These are phyloP conservation scores for Hepatocystis sp. DNA, from an alignment of 169 alveolate genomes.

Conservation along the genomic window DNA sequence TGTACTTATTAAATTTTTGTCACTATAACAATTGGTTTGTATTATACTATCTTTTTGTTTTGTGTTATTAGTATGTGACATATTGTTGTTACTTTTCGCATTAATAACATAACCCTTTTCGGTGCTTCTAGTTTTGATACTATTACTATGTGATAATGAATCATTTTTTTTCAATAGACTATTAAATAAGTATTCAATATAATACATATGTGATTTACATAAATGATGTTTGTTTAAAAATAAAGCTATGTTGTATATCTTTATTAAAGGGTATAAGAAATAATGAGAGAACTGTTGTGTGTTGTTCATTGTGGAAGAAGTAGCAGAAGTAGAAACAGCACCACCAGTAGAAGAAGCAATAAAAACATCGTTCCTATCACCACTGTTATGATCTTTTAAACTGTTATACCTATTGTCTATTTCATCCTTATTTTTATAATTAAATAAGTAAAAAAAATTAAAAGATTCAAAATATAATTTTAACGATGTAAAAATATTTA, in stretches of 20 bases:
- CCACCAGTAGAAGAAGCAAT: too few relatives aligned
- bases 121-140: background rate
- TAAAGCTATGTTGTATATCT: constrained; percentile 44
- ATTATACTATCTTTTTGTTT: too few relatives aligned
- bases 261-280: constrained; percentile 43
- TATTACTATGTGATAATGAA: constrained; percentile 47
- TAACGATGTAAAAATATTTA: constrained; percentile 53
- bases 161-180: too few relatives aligned
- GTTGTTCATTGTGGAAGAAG: too few relatives aligned
- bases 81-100: background rate
- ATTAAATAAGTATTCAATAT: constrained; percentile 45
- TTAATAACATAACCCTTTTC: background rate
- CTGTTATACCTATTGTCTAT: background rate
- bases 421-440: constrained; percentile 5
- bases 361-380: too few relatives aligned
- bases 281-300: constrained; percentile 74
- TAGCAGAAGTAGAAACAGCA: too few relatives aligned
- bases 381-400: too few relatives aligned
- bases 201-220: constrained; percentile 38
- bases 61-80: too few relatives aligned
- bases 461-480: constrained; percentile 69
- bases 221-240: constrained; percentile 38
- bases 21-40: too few relatives aligned
- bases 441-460: constrained; percentile 42
- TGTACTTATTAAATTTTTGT: too few relatives aligned